A percentile compares a stretch with the other conserved stretches of the same genome.
Conservation (phyloP, 2,329 filamentous ascomycete species). For the Aspergillus neotritici region DNA sequence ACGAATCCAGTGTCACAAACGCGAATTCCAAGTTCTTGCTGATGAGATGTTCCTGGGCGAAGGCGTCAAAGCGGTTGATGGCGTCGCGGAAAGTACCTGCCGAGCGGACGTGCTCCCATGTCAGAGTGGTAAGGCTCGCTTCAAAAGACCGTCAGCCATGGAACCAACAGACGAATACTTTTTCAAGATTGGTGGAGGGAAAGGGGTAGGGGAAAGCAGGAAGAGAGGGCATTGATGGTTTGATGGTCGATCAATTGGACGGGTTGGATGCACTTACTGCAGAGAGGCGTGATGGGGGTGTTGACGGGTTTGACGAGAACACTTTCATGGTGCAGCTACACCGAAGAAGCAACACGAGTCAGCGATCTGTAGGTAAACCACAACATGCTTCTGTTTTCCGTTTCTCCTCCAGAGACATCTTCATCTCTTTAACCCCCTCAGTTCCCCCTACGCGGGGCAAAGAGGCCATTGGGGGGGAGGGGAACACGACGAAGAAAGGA, state of each 20-base stretch:
- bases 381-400: slow-evolving; percentile 15
- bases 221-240: slow-evolving; percentile 1
- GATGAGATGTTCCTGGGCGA: slow-evolving; percentile 84
- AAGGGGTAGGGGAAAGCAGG: slow-evolving; percentile 1
- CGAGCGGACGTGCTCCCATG: slow-evolving; percentile 98
- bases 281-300: slow-evolving; percentile 95
- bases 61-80: slow-evolving; percentile 88
- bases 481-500: slow-evolving; percentile 1
- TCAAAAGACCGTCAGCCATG: slow-evolving; percentile 25
- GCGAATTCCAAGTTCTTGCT: slow-evolving; percentile 93
- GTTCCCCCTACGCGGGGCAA: too few species aligned
- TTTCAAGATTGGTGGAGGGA: slow-evolving; percentile 6
- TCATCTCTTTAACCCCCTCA: too few species aligned
- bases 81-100: slow-evolving; percentile 96
- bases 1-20: slow-evolving; percentile 96
- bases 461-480: neutral
- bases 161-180: slow-evolving; percentile 19
- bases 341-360: slow-evolving; percentile 12
- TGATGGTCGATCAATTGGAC: slow-evolving; percentile 11
- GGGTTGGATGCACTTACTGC: slow-evolving; percentile 66
- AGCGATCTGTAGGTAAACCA: slow-evolving; percentile 17
- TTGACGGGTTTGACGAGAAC: slow-evolving; percentile 98
- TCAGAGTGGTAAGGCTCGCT: slow-evolving; percentile 96
- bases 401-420: too few species aligned
- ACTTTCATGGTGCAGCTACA: slow-evolving; percentile 84